Base-by-base conservation (phyloP, 176 grass and related monocot genomes). In the Alopecurus myosuroides region DNA sequence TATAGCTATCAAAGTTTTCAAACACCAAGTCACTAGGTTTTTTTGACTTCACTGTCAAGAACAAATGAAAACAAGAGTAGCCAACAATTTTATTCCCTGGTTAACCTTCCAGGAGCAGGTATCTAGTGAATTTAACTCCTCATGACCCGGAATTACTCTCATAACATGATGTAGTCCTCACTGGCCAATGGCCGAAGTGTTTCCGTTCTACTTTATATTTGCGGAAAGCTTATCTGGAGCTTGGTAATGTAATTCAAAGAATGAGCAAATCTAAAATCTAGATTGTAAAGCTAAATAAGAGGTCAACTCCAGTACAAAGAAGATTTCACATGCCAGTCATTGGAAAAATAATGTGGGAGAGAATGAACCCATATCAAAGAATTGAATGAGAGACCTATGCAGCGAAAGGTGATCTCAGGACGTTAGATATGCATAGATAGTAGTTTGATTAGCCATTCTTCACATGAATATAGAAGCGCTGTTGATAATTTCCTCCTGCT, bases 281-380 rank as follows among this genome's bases (percentile, higher is more conserved):
- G 67, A 41, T 41, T 41, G 67, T 25, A 70, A 70, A 70, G 67
- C 67, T 70, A 70, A 70, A 70, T 70, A 70, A 70, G 67, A 70
- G 67, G 23, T 70, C 22, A 70, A 70, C 67, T 70, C 67, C 0
- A 70, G 36, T 42, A 41, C 11, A 70, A 25, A 41, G 65, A 69
- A 70, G 67, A 25, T n/a, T 70, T 3, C 36, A 25, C 5, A 15
- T 23, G 39, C 36, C 36, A 70, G 67, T 70, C 67, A 70, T 25
- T 68, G 34, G 65, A 5, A n/a, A 39, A 70, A 39, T 70, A 70
- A 68, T 68, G 35, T 39, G 65, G 65, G 9, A 40, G 35, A 22
- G 19, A 39, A 67, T 40, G 4, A 35, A 66, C 63, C 20, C 64
- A 70, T 4, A 11, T 10, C 2, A 70, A 70, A 70, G 1, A 40